Base-by-base conservation (phyloP, 2,329 filamentous ascomycete genomes). In the Nemania bipapillata region DNA sequence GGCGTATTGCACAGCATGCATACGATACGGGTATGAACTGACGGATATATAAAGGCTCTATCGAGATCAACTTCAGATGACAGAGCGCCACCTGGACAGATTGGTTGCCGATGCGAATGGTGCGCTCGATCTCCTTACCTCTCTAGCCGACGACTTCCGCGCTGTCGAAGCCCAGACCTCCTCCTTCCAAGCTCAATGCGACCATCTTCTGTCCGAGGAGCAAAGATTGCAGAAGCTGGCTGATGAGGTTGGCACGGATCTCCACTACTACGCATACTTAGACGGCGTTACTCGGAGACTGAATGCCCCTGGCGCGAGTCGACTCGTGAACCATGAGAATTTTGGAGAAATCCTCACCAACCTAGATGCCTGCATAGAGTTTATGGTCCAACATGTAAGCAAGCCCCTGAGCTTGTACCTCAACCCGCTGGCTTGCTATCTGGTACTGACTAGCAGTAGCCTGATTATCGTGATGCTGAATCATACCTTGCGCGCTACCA, bases 201-300 rank as follows among this genome's bases (percentile, higher is more conserved):
- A 97, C 77, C 92, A 93, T 65, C 85, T 99, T 2, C 83, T 98
- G 32, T 85, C 87, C 1, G 94, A 97, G 75, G 94, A 98, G 81
- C 89, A 87, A 74, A 89, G 92, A 26, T 86, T 97, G 47, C 90
- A 92, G 70, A 87, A 86, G 72, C 86, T 99, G 49, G 93, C 94
- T 2, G 89, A 96, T 73, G 91, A 94, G 66, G 91, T 99, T 65
- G 91, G 92, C 28, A 92, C 92, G 26, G 96, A 97, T 74, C 84
- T 97, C n/a, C 90, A 94, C 77, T 97, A 97, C 80, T 99, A 99
- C 79, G 89, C 92, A 22, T 97, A 97, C 77, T 86, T 99, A 5
- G 96, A 99, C 72, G 94, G 91, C 54, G 94, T 95, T 68, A 97
- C 94, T 0, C 88, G 94, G 63, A 88, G 94, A 15, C 87, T 99